Evolutionary conservation across 257 asterid genomes (phyloP), one percentile per base, ranked within the genome.

Genomic region (Solanum paucissectum): DNA sequence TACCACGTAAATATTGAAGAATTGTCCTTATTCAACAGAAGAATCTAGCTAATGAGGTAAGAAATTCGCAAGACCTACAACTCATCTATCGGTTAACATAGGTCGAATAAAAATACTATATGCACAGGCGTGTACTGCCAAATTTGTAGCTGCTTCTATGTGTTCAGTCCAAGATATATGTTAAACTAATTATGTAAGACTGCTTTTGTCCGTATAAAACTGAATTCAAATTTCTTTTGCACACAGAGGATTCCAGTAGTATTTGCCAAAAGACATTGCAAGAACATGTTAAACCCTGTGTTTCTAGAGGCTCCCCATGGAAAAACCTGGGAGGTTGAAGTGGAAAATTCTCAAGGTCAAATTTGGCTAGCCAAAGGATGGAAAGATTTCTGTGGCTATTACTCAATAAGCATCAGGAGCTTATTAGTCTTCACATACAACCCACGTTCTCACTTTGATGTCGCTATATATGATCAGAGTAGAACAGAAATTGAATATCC

Each of bases 221-320:
- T 75, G 34, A 75, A 46, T 12, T 13, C 33, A 75, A 16, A 75
- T n/a, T 23, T 75, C 34, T 6, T 42, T 77, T 77, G 37, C 58
- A 25, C 71, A 23, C 71, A 62, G 94, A 92, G 74, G 79, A 87
- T 94, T 69, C 95, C 94, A 3, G 33, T 68, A 0, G 87, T 68
- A 8, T 94, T 91, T 85, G 66, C 44, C 40, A 79, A 38, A 44
- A 83, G 79, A 79, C 62, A 90, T 13, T 92, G 91, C 8, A 69
- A 55, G 2, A 46, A 38, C 79, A 84, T 94, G 76, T 79, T 84
- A 5, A 88, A 88, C 66, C 16, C 16, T 7, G 83, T 90, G 12
- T 85, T 21, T 32, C 74, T 94, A 40, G 90, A 88, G 84, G 91
- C 87, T 52, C 92, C 92, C 4, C 85, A 16, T 71, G 92, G 91